These are phyloP conservation scores for Saccharomycopsis microspora DNA, from an alignment of 805 yeast species.

Conservation along the genomic window DNA sequence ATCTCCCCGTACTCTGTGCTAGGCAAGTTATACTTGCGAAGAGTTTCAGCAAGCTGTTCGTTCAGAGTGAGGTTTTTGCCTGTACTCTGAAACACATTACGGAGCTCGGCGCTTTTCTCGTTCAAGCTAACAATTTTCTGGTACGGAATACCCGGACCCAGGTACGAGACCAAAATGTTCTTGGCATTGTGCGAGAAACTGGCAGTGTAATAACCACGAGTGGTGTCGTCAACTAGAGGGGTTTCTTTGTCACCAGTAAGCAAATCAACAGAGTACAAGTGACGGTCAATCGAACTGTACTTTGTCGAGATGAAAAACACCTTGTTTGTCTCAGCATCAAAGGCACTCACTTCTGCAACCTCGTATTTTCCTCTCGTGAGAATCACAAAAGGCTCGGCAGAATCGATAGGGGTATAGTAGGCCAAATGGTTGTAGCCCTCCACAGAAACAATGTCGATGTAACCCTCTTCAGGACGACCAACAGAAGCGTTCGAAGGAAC, in stretches of 20 bases:
- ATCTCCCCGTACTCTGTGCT: constrained; percentile 38
- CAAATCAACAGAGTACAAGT: constrained; percentile 60
- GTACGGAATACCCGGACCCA: constrained; percentile 72
- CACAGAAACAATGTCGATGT: constrained; percentile 65
- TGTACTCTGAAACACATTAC: constrained; percentile 22
- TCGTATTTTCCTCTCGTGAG: constrained; percentile 84
- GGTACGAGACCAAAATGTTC: constrained; percentile 55
- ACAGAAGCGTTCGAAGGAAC: constrained; percentile 38
- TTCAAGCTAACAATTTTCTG: constrained; percentile 59
- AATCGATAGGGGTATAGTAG: constrained; percentile 62
- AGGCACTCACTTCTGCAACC: constrained; percentile 58
- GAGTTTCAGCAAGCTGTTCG: constrained; percentile 26
- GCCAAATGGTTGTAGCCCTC: constrained; percentile 69
- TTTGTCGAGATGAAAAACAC: constrained; percentile 61
- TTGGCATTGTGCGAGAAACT: constrained; percentile 75
- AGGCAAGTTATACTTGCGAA: constrained; percentile 47
- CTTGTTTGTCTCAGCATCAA: constrained; percentile 40
- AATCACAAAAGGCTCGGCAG: constrained; percentile 36
- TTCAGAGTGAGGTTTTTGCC: constrained; percentile 36
- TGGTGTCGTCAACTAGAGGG: constrained; percentile 37
- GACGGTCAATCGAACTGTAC: constrained; percentile 74
- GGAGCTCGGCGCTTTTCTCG: constrained; percentile 21
- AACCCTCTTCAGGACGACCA: constrained; percentile 48
- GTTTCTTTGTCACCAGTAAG: constrained; percentile 28
- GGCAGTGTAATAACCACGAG: constrained; percentile 56